Percentiles rank a stretch among this genome's conserved stretches.
Evolutionary conservation across 495 filamentous ascomycete genomes (phyloP).

Genomic region (Evernia prunastri): DNA sequence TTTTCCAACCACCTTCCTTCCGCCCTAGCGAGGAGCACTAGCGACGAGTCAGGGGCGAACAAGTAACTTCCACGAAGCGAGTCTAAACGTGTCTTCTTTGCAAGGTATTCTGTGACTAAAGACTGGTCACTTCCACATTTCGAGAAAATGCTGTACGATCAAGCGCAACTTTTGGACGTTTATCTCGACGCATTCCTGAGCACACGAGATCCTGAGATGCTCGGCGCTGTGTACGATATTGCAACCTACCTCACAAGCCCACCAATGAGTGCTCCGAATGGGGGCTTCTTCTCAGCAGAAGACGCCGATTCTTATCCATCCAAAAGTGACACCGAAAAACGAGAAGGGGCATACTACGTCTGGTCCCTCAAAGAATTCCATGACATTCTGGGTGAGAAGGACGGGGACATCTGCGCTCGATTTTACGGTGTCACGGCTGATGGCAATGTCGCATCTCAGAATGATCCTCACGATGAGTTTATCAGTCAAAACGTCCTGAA

Average conservation of each 20-base stretch:
- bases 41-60: too few relatives aligned
- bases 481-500: conserved; percentile 66
- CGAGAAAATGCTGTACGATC: conserved; percentile 97
- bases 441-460: conserved; percentile 77
- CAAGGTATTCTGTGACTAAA: conserved; percentile 80
- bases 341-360: conserved; percentile 91
- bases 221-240: conserved; percentile 75
- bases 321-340: conserved; percentile 71
- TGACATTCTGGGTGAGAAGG: conserved; percentile 62
- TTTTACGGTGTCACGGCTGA: conserved; percentile 84
- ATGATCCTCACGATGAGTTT: conserved; percentile 90
- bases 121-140: conserved; percentile 95
- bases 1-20: too few relatives aligned
- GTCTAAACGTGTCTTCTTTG: too few relatives aligned
- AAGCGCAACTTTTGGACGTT: conserved; percentile 76
- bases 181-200: conserved; percentile 86
- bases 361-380: conserved; percentile 90
- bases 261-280: conserved; percentile 57
- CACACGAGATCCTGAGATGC: conserved; percentile 61
- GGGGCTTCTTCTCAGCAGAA: conserved; percentile 84
- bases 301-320: conserved; percentile 83
- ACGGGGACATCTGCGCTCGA: conserved; percentile 66
- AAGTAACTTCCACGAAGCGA: too few relatives aligned
- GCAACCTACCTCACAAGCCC: conserved; percentile 71
- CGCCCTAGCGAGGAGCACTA: too few relatives aligned